These are phyloP conservation scores for Vinca minor DNA, from an alignment of 257 asterid species.

Conservation along the genomic window DNA sequence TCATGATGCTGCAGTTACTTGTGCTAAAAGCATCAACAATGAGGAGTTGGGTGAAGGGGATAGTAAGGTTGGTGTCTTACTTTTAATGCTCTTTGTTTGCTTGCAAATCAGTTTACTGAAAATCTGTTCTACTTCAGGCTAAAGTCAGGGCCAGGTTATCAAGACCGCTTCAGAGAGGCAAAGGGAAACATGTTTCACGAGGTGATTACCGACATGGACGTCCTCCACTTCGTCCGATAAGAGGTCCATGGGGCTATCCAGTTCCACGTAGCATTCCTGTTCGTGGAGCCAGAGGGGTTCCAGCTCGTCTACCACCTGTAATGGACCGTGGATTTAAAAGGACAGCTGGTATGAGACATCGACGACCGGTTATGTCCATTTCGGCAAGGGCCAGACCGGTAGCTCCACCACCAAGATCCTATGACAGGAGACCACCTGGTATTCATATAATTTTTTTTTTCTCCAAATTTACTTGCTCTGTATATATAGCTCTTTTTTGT, in stretches of 20 bases:
- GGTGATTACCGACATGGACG: slow-evolving; percentile 60
- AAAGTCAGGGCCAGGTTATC: slow-evolving; percentile 96
- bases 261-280: slow-evolving; percentile 44
- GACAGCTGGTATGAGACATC: slow-evolving; percentile 55
- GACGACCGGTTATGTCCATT: slow-evolving; percentile 56
- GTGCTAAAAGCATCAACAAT: slow-evolving; percentile 85
- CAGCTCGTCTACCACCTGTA: slow-evolving; percentile 48
- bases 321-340: slow-evolving; percentile 60
- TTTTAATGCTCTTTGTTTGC: neutral
- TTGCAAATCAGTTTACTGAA: slow-evolving; percentile 14
- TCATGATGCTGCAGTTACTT: slow-evolving; percentile 85
- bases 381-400: slow-evolving; percentile 69
- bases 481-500: slow-evolving; percentile 4
- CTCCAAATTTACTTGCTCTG: no score
- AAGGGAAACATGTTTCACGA: slow-evolving; percentile 66
- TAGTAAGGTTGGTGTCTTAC: slow-evolving; percentile 46
- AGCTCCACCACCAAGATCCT: slow-evolving; percentile 68
- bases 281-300: slow-evolving; percentile 50
- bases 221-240: slow-evolving; percentile 41
- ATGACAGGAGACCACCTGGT: slow-evolving; percentile 94
- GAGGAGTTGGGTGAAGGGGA: slow-evolving; percentile 89
- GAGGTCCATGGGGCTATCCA: slow-evolving; percentile 73
- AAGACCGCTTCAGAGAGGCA: slow-evolving; percentile 95
- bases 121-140: slow-evolving; percentile 44
- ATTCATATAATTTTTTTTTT: slow-evolving; percentile 13